A percentile compares a stretch with the other conserved stretches of the same genome.
Evolutionary conservation across 2,329 filamentous ascomycete species (phyloP).

Genomic region (Pseudopyricularia javanii): DNA sequence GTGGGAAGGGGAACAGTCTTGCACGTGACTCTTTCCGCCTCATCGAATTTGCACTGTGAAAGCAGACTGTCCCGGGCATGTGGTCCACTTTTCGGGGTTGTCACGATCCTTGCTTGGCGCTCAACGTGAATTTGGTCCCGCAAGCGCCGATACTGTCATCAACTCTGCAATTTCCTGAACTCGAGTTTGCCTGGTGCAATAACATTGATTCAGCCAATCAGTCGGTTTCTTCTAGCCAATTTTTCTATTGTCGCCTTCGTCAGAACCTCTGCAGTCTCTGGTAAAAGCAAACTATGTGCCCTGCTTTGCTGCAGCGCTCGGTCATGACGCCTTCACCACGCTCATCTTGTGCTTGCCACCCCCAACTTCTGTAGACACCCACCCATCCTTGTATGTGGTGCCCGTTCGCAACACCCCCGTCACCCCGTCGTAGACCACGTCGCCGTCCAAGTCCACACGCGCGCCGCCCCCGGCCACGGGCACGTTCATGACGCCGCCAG

Average conservation of each 20-base stretch:
- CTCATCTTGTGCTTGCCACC: conserved; percentile 5
- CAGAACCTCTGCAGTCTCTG: too few relatives aligned
- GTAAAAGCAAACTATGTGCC: too few relatives aligned
- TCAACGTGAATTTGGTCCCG: too few relatives aligned
- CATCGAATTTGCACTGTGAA: neutral
- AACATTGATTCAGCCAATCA: too few relatives aligned
- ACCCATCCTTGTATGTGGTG: conserved; percentile 11
- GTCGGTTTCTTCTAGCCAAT: too few relatives aligned
- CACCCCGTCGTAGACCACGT: conserved; percentile 5
- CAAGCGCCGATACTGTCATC: too few relatives aligned
- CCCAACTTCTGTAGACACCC: conserved; percentile 4
- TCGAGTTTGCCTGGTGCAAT: too few relatives aligned
- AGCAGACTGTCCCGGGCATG: neutral
- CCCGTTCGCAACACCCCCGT: conserved; percentile 23
- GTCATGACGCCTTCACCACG: neutral
- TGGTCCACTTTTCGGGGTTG: neutral
- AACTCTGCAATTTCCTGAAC: too few relatives aligned
- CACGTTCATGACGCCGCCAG: conserved; percentile 14
- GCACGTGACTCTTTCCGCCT: neutral
- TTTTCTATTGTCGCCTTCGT: too few relatives aligned
- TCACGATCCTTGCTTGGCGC: too few relatives aligned
- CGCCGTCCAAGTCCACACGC: conserved; percentile 9
- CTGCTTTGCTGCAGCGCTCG: too few relatives aligned
- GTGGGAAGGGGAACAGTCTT: neutral
- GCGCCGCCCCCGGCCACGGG: conserved; percentile 7